phyloP scores from a whole-genome alignment of 1,139 yeast species.

The Spencermartinsiella ligniputridi region DNA sequence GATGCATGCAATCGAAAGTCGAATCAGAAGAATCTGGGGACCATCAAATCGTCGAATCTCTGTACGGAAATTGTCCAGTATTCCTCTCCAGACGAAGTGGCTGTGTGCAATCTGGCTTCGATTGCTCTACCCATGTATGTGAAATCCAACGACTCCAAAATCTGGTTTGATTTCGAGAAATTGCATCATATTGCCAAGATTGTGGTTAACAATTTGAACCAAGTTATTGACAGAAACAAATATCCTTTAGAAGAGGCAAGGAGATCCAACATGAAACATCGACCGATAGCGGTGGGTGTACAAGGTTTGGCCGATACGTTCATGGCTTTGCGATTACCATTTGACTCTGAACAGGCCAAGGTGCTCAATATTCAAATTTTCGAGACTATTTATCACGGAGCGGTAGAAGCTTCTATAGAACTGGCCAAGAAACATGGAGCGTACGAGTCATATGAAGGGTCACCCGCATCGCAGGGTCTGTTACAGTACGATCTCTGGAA shows the following conservation, averaged over 20 bases:
- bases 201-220: constrained; percentile 58
- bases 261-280: constrained; percentile 56
- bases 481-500: constrained; percentile 73
- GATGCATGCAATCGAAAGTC: constrained; percentile 74
- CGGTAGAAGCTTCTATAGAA: constrained; percentile 67
- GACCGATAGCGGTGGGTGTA: constrained; percentile 77
- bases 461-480: constrained; percentile 66
- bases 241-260: constrained; percentile 64
- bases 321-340: constrained; percentile 59
- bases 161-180: constrained; percentile 52
- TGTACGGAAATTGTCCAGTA: constrained; percentile 83
- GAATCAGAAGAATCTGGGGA: constrained; percentile 74
- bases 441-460: constrained; percentile 57
- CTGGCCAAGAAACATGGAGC: constrained; percentile 55
- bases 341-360: constrained; percentile 59
- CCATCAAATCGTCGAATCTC: constrained; percentile 73
- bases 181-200: constrained; percentile 61
- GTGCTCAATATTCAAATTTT: constrained; percentile 61
- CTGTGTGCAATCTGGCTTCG: constrained; percentile 81
- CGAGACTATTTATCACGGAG: constrained; percentile 80
- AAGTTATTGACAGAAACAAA: constrained; percentile 60
- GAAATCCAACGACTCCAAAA: constrained; percentile 29
- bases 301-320: constrained; percentile 77
- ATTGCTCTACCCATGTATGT: constrained; percentile 65
- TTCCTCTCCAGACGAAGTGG: constrained; percentile 71